phyloP scores from a whole-genome alignment of 108 stramenopile genomes.

The Nitzschia putrida region DNA sequence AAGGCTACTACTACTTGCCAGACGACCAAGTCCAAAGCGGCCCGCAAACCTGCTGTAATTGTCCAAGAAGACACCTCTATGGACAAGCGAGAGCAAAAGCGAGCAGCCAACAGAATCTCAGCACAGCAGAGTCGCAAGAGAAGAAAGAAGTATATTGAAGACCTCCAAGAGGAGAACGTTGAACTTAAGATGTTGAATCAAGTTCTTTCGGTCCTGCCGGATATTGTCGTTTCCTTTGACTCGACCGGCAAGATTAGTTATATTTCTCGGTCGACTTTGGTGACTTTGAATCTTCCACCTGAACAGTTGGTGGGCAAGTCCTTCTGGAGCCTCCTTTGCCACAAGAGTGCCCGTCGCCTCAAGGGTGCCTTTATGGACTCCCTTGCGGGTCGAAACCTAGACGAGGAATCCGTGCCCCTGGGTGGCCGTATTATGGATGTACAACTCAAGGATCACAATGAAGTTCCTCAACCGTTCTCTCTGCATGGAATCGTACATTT shows the following conservation, averaged over 20 bases:
- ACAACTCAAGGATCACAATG: conserved; percentile 49
- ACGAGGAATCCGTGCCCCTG: conserved; percentile 69
- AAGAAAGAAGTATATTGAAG: conserved; percentile 93
- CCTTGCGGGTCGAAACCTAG: conserved; percentile 60
- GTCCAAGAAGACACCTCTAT: conserved; percentile 11
- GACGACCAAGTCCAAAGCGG: too few species aligned
- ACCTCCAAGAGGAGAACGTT: conserved; percentile 85
- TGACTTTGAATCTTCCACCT: conserved; percentile 49
- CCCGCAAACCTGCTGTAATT: too few species aligned
- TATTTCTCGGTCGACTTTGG: conserved; percentile 65
- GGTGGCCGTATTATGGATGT: conserved; percentile 66
- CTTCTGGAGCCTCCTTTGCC: conserved; percentile 75
- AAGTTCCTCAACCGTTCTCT: conserved; percentile 46
- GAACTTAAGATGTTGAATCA: conserved; percentile 79
- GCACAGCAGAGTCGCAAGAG: conserved; percentile 92
- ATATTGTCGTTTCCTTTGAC: conserved; percentile 85
- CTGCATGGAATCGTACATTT: conserved; percentile 86
- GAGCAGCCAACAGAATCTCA: conserved; percentile 87
- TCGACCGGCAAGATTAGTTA: conserved; percentile 76
- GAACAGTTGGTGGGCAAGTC: conserved; percentile 68
- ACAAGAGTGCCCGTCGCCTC: conserved; percentile 70
- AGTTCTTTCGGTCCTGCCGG: conserved; percentile 78
- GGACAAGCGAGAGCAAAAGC: conserved; percentile 75
- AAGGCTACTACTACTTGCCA: too few species aligned
- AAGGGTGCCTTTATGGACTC: conserved; percentile 90